Conservation (phyloP, 768 basidiomycete species). For the Cubamyces lactineus region DNA sequence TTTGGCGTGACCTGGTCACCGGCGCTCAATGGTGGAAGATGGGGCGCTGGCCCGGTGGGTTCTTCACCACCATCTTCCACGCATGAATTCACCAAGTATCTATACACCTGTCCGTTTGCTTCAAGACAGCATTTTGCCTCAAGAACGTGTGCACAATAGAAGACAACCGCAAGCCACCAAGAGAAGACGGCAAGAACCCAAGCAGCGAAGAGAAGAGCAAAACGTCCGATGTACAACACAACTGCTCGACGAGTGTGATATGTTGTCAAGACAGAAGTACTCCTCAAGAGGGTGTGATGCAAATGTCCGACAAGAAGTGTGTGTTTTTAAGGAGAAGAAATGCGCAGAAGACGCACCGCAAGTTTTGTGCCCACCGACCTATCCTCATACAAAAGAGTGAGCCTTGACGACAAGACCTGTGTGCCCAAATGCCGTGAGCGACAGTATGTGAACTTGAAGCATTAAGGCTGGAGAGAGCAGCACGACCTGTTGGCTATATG, state of each 20-base stretch:
- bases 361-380: background rate
- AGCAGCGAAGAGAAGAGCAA: background rate
- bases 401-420: background rate
- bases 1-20: constrained; percentile 1
- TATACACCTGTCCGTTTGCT: constrained; percentile 4
- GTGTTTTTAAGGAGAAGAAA: background rate
- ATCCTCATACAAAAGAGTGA: background rate
- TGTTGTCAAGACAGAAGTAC: background rate
- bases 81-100: background rate
- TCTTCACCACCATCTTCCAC: constrained; percentile 6
- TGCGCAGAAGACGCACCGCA: background rate
- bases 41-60: constrained; percentile 6
- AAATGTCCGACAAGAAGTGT: background rate
- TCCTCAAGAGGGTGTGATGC: background rate
- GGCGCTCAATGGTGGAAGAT: constrained; percentile 2
- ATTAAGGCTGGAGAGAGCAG: background rate
- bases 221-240: background rate
- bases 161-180: background rate
- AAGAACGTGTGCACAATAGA: constrained; percentile 4
- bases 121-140: background rate
- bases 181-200: background rate
- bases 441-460: background rate
- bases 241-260: background rate
- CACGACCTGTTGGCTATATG: constrained; percentile 9
- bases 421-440: background rate